A percentile compares a stretch with the other conserved stretches of the same genome.
phyloP scores from a whole-genome alignment of 345 rosid genomes.

The Eucalyptus brandiana region DNA sequence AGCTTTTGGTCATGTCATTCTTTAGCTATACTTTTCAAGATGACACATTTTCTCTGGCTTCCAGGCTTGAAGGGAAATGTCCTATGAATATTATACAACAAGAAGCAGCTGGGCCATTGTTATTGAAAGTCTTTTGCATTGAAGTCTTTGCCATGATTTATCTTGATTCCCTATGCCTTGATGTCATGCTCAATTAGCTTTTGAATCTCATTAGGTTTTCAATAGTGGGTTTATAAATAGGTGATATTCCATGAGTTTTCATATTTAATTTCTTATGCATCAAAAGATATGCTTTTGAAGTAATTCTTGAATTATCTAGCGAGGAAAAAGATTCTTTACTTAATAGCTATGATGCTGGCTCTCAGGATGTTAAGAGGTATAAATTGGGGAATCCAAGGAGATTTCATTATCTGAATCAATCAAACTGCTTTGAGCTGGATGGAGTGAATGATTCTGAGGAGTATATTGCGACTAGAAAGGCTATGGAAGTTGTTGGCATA shows the following conservation, averaged over 20 bases:
- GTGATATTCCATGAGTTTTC: not conserved
- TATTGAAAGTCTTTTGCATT: not conserved
- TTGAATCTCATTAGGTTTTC: not conserved
- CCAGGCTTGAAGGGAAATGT: not conserved
- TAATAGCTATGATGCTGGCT: not conserved
- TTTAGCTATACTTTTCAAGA: not conserved
- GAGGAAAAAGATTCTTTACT: not conserved
- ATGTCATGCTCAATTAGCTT: not conserved
- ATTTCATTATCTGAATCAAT: constrained; percentile 87
- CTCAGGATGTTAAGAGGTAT: constrained; percentile 64
- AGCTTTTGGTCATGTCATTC: not conserved
- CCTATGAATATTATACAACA: not conserved
- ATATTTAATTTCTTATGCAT: not conserved
- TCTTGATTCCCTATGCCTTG: not conserved
- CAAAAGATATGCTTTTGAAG: not conserved
- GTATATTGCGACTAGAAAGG: constrained; percentile 68
- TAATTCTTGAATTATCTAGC: not conserved
- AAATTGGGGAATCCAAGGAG: constrained; percentile 74
- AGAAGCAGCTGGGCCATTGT: not conserved
- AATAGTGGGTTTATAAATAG: not conserved
- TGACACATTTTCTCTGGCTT: not conserved
- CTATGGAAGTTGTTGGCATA: constrained; percentile 94
- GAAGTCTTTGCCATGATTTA: not conserved
- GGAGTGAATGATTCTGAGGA: constrained; percentile 80
- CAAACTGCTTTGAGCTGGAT: constrained; percentile 75